Evolutionary conservation across 768 basidiomycete species (phyloP).

Genomic region (Holtermannia corniformis): DNA sequence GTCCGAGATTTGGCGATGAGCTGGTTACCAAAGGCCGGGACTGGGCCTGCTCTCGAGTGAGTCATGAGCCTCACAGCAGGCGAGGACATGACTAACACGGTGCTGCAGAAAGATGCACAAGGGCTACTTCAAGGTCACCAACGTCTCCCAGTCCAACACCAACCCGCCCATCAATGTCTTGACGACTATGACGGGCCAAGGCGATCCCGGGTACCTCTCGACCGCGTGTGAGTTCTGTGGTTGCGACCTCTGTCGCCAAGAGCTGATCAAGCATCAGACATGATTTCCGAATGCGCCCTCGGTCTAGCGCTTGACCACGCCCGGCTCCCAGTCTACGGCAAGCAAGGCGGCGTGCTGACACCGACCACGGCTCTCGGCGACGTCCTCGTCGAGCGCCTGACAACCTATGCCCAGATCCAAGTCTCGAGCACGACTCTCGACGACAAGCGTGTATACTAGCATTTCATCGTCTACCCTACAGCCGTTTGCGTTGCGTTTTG

Average conservation of each 20-base stretch:
- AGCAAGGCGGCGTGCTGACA: constrained; percentile 69
- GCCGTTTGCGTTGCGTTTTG: too few species aligned
- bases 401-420: constrained; percentile 45
- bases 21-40: constrained; percentile 16
- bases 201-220: constrained; percentile 53
- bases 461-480: too few species aligned
- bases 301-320: constrained; percentile 48
- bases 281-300: constrained; percentile 73
- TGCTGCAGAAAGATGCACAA: constrained; percentile 49
- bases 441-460: not conserved
- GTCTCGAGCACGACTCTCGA: constrained; percentile 15
- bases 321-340: constrained; percentile 52
- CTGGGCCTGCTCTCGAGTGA: constrained; percentile 45
- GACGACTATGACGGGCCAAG: constrained; percentile 55
- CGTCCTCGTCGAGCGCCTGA: constrained; percentile 59
- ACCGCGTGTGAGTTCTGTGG: constrained; percentile 27
- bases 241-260: not conserved
- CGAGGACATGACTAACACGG: too few species aligned
- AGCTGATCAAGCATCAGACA: constrained; percentile 44
- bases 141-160: constrained; percentile 56
- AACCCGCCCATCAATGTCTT: constrained; percentile 48
- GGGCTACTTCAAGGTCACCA: constrained; percentile 57
- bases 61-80: constrained; percentile 23
- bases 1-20: constrained; percentile 3
- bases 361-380: constrained; percentile 75